Percentiles rank a stretch among this genome's conserved stretches.
Evolutionary conservation across 768 basidiomycete species (phyloP).

Genomic region (Lactarius quietus): DNA sequence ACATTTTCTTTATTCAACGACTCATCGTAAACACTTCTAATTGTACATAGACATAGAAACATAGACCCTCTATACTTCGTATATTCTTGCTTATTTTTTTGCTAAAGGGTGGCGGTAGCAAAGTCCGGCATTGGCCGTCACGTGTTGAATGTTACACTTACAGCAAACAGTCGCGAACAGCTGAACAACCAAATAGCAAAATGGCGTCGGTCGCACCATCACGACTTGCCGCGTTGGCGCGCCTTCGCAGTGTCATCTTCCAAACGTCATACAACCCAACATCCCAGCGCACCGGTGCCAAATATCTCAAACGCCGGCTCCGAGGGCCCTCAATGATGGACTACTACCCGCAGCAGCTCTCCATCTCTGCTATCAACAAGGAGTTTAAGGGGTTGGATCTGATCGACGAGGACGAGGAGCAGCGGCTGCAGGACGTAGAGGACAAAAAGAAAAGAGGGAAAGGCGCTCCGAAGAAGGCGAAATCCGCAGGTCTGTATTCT

Average conservation of each 20-base stretch:
- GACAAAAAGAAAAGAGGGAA: conserved; percentile 73
- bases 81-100: too few relatives aligned
- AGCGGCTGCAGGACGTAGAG: conserved; percentile 64
- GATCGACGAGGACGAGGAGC: conserved; percentile 62
- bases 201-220: conserved; percentile 44
- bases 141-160: too few relatives aligned
- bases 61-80: too few relatives aligned
- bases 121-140: too few relatives aligned
- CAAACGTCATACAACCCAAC: conserved; percentile 87
- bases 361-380: conserved; percentile 49
- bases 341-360: conserved; percentile 72
- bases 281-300: conserved; percentile 79
- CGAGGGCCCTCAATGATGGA: conserved; percentile 81
- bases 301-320: conserved; percentile 80
- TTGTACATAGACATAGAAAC: too few relatives aligned
- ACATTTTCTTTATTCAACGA: too few relatives aligned
- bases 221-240: conserved; percentile 56
- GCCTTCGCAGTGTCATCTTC: conserved; percentile 71
- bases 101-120: too few relatives aligned
- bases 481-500: conserved; percentile 52
- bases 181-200: conserved; percentile 3
- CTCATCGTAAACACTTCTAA: too few relatives aligned
- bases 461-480: conserved; percentile 80
- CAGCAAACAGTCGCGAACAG: not conserved
- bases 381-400: conserved; percentile 37